Evolutionary conservation across 306 rosid genomes (phyloP).

Genomic region (Inga laurina): DNA sequence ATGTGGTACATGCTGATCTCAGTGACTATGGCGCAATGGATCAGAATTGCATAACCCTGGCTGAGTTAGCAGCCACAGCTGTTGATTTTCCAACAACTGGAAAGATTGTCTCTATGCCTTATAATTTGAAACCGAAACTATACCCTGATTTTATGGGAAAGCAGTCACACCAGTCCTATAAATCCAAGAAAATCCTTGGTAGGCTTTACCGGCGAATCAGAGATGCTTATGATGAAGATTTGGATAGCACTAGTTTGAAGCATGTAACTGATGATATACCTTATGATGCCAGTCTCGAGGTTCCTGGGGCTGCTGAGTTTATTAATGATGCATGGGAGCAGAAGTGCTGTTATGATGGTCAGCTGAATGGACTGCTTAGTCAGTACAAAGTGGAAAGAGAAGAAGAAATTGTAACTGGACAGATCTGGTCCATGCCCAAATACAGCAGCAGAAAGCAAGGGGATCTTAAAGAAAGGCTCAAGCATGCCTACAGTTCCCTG

Average conservation of each 20-base stretch:
- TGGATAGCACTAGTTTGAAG: constrained; percentile 40
- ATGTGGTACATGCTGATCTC: constrained; percentile 91
- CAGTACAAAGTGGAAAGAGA: constrained; percentile 82
- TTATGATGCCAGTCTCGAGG: constrained; percentile 65
- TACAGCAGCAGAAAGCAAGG: constrained; percentile 81
- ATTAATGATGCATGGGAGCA: constrained; percentile 67
- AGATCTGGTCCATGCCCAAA: constrained; percentile 95
- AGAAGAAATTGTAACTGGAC: constrained; percentile 87
- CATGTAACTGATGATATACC: constrained; percentile 39
- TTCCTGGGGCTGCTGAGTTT: constrained; percentile 60
- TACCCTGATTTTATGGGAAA: constrained; percentile 97
- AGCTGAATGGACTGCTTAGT: constrained; percentile 62
- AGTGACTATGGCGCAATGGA: constrained; percentile 75
- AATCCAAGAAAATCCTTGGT: constrained; percentile 75
- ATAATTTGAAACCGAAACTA: constrained; percentile 61
- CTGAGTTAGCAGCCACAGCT: constrained; percentile 84
- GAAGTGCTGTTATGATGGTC: constrained; percentile 75
- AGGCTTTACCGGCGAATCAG: constrained; percentile 64
- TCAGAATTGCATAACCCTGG: constrained; percentile 61
- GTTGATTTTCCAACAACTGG: constrained; percentile 96
- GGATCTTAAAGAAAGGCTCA: constrained; percentile 88
- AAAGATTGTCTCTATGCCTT: constrained; percentile 63
- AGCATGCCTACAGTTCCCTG: constrained; percentile 73
- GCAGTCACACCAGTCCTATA: constrained; percentile 64
- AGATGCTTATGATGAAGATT: constrained; percentile 60